A percentile compares a stretch with the other conserved stretches of the same genome.
These are phyloP conservation scores for Neohortaea acidophila DNA, from an alignment of 495 filamentous ascomycete species.

Conservation along the genomic window DNA sequence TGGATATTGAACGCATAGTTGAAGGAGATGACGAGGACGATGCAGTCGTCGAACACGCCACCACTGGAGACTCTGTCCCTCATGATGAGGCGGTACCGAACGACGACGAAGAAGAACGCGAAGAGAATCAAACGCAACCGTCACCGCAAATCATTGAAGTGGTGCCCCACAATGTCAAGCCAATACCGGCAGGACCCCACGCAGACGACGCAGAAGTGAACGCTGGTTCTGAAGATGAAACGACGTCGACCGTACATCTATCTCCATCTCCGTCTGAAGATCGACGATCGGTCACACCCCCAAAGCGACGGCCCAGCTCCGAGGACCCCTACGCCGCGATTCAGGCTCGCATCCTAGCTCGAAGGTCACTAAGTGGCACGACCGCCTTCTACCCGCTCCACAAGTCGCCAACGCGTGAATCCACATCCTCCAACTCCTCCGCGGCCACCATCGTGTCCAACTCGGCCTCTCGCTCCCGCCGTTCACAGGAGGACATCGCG, in stretches of 20 bases:
- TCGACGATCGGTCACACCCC: neutral
- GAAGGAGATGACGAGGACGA: neutral
- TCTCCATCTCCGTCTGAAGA: no score
- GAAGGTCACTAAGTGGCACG: slow-evolving; percentile 15
- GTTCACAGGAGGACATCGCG: slow-evolving; percentile 43
- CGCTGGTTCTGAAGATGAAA: neutral
- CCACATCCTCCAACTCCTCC: slow-evolving; percentile 8
- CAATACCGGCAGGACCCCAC: neutral
- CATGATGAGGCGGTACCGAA: neutral
- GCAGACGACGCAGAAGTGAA: neutral
- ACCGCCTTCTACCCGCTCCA: slow-evolving; percentile 1
- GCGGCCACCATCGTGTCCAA: slow-evolving; percentile 39
- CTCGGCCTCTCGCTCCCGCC: slow-evolving; percentile 19
- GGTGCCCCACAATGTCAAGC: no score
- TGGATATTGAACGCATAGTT: neutral
- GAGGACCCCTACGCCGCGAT: slow-evolving; percentile 18
- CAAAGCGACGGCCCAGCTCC: neutral
- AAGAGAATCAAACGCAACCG: neutral
- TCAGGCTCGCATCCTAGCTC: slow-evolving; percentile 17
- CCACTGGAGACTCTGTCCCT: no score
- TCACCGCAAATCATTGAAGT: no score
- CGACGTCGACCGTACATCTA: no score
- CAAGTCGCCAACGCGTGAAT: slow-evolving; percentile 1
- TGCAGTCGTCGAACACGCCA: no score
- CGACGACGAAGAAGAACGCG: neutral